These are phyloP conservation scores for Naganishia friedmannii DNA, from an alignment of 768 basidiomycete species.

Conservation along the genomic window DNA sequence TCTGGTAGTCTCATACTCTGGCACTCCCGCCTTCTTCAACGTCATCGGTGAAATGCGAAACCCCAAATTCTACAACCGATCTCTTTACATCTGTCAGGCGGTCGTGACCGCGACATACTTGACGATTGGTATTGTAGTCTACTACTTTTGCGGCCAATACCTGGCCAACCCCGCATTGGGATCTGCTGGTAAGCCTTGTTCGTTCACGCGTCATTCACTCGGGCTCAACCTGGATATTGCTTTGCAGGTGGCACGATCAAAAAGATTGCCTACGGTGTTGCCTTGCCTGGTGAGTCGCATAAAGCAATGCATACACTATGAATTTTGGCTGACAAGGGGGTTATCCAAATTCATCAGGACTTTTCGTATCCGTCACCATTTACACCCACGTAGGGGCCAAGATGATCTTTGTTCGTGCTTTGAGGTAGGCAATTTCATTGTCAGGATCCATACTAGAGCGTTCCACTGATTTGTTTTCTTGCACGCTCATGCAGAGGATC, in stretches of 20 bases:
- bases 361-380: constrained; percentile 30
- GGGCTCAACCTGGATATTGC: background rate
- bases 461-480: too few relatives aligned
- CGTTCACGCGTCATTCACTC: too few relatives aligned
- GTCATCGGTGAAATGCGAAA: constrained; percentile 36
- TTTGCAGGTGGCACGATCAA: constrained; percentile 33
- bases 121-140: constrained; percentile 34
- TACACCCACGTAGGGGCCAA: constrained; percentile 42
- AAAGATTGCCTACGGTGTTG: constrained; percentile 37
- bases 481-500: constrained; percentile 30
- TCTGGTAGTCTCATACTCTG: constrained; percentile 31
- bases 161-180: constrained; percentile 42
- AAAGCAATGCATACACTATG: too few relatives aligned
- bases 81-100: constrained; percentile 29
- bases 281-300: constrained; percentile 30
- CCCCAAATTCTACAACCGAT: constrained; percentile 33
- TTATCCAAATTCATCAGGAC: background rate
- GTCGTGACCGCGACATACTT: constrained; percentile 33
- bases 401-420: constrained; percentile 42
- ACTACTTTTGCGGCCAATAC: constrained; percentile 36
- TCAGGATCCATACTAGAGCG: too few relatives aligned
- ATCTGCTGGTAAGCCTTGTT: constrained; percentile 33
- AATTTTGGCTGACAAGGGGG: background rate
- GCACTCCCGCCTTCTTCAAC: constrained; percentile 39
- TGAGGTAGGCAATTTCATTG: too few relatives aligned